Conservation (phyloP, 2,329 filamentous ascomycete species). For the Amylocarpus encephaloides region DNA sequence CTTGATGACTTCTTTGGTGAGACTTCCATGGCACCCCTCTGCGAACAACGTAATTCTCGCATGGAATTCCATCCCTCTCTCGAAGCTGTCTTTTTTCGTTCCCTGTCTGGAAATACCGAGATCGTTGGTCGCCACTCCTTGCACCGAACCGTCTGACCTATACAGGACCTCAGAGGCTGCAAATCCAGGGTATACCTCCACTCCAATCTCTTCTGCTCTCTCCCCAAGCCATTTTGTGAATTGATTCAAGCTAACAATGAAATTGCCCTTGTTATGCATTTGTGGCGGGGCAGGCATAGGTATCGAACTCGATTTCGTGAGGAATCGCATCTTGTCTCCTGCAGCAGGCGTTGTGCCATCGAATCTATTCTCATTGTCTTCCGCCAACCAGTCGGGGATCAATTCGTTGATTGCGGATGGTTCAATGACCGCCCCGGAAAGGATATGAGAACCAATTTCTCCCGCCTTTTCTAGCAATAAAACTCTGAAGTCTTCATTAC, state of each 20-base stretch:
- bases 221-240: constrained; percentile 95
- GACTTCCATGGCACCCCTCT: constrained; percentile 91
- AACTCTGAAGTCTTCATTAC: constrained; percentile 93
- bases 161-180: constrained; percentile 92
- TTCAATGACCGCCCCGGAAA: constrained; percentile 93
- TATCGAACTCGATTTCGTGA: constrained; percentile 73
- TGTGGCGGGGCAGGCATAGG: constrained; percentile 86
- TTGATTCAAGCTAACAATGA: constrained; percentile 92
- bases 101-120: constrained; percentile 77
- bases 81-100: constrained; percentile 81
- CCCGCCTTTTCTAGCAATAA: constrained; percentile 91
- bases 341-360: constrained; percentile 79
- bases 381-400: constrained; percentile 86
- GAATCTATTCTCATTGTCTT: constrained; percentile 83
- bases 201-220: constrained; percentile 90
- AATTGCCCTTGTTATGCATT: constrained; percentile 98
- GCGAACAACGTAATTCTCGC: constrained; percentile 85
- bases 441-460: constrained; percentile 88
- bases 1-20: constrained; percentile 91
- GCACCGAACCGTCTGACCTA: constrained; percentile 76
- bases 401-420: constrained; percentile 83
- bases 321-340: constrained; percentile 84
- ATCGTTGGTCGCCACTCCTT: constrained; percentile 94
- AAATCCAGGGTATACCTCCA: constrained; percentile 95
- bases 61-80: constrained; percentile 98